Evolutionary conservation across 2,329 filamentous ascomycete genomes (phyloP).

Genomic region (Alternaria infectoria): DNA sequence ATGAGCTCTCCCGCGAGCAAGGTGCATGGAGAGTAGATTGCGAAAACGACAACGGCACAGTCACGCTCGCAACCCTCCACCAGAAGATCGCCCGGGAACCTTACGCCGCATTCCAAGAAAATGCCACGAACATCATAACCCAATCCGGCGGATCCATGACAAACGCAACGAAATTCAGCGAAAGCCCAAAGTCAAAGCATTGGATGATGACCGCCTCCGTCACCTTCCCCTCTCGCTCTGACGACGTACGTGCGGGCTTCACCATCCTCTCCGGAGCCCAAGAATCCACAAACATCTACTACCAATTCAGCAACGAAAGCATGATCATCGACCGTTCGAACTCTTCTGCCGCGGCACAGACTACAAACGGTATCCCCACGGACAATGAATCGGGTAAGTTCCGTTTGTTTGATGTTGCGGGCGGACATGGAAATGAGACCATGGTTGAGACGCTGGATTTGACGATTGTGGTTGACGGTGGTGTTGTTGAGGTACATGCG

Average conservation of each 20-base stretch:
- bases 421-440: constrained; percentile 22
- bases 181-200: constrained; percentile 46
- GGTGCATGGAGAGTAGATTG: constrained; percentile 49
- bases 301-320: constrained; percentile 55
- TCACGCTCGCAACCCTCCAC: constrained; percentile 48
- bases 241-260: constrained; percentile 50
- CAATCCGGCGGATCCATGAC: constrained; percentile 12
- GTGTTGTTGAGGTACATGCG: constrained; percentile 48
- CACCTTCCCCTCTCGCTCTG: constrained; percentile 47
- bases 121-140: constrained; percentile 25
- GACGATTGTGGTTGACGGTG: constrained; percentile 51
- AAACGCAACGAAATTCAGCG: constrained; percentile 17
- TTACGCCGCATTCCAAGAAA: constrained; percentile 38
- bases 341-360: constrained; percentile 50
- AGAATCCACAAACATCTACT: constrained; percentile 53
- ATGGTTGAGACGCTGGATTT: constrained; percentile 49
- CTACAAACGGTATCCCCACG: constrained; percentile 49
- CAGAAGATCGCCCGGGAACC: constrained; percentile 51
- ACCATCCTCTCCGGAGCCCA: constrained; percentile 50
- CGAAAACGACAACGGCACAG: constrained; percentile 37
- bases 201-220: constrained; percentile 49
- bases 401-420: constrained; percentile 50
- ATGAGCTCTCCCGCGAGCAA: constrained; percentile 48
- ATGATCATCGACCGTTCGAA: constrained; percentile 52
- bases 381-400: constrained; percentile 49